A percentile compares a stretch with the other conserved stretches of the same genome.
These are phyloP conservation scores for Trametes polyzona DNA, from an alignment of 1,284 basidiomycete genomes.

Conservation along the genomic window DNA sequence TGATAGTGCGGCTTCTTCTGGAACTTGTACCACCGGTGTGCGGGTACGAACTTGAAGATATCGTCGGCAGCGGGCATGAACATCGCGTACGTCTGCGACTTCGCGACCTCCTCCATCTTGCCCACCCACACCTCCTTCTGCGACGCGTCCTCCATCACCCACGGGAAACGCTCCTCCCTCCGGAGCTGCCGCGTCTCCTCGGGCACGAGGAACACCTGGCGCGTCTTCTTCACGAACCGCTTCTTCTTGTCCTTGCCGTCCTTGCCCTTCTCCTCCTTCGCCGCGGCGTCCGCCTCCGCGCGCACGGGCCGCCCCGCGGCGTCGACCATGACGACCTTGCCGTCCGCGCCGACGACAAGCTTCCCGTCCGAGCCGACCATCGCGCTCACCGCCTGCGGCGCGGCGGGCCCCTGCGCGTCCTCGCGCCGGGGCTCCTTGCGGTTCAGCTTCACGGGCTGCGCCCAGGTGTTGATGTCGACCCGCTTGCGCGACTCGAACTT, in stretches of 20 bases:
- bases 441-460: slow-evolving; percentile 79
- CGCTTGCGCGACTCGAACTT: slow-evolving; percentile 76
- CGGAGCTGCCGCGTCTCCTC: slow-evolving; percentile 52
- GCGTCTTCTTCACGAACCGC: slow-evolving; percentile 84
- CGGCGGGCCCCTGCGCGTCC: slow-evolving; percentile 42
- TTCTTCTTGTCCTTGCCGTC: slow-evolving; percentile 61
- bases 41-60: slow-evolving; percentile 84
- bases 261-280: slow-evolving; percentile 36
- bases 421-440: slow-evolving; percentile 75
- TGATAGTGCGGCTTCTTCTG: slow-evolving; percentile 79
- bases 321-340: slow-evolving; percentile 79
- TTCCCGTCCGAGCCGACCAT: slow-evolving; percentile 81
- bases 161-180: slow-evolving; percentile 85
- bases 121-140: slow-evolving; percentile 78
- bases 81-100: slow-evolving; percentile 47
- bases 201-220: slow-evolving; percentile 73
- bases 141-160: slow-evolving; percentile 82
- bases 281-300: slow-evolving; percentile 17
- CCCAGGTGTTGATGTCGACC: slow-evolving; percentile 68
- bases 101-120: slow-evolving; percentile 76
- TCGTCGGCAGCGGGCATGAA: slow-evolving; percentile 75
- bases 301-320: slow-evolving; percentile 70
- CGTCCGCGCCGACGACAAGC: slow-evolving; percentile 75
- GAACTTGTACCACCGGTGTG: slow-evolving; percentile 89
- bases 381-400: slow-evolving; percentile 58